phyloP scores from a whole-genome alignment of 2,329 filamentous ascomycete species.

The Talaromyces sp. region DNA sequence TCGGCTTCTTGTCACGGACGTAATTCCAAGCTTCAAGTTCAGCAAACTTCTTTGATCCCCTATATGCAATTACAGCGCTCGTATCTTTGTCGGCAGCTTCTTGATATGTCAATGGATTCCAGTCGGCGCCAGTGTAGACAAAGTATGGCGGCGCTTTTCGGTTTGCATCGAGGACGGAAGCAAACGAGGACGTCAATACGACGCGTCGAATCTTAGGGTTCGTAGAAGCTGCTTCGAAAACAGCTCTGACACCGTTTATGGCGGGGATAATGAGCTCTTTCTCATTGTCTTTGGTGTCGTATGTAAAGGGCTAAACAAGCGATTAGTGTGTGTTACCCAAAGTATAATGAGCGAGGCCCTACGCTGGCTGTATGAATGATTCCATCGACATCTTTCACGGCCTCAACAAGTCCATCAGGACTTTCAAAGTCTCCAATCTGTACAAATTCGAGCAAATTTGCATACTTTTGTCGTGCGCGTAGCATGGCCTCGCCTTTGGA shows the following conservation, averaged over 20 bases:
- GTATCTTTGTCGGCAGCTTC: constrained; percentile 26
- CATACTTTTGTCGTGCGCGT: constrained; percentile 14
- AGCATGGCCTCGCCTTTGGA: constrained; percentile 17
- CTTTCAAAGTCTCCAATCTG: constrained; percentile 14
- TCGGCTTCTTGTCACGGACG: constrained; percentile 31
- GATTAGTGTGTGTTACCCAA: neutral
- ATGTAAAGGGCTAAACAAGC: constrained; percentile 8
- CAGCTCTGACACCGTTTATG: constrained; percentile 9
- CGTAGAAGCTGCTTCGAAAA: constrained; percentile 45
- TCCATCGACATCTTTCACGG: constrained; percentile 13
- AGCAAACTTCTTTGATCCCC: constrained; percentile 33
- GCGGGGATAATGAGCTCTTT: constrained; percentile 16
- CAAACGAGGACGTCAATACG: constrained; percentile 17
- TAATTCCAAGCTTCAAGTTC: constrained; percentile 31
- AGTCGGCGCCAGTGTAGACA: constrained; percentile 28
- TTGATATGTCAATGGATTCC: constrained; percentile 33
- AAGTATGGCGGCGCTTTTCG: constrained; percentile 12
- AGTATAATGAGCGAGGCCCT: neutral
- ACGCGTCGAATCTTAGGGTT: constrained; percentile 5
- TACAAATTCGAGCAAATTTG: constrained; percentile 13
- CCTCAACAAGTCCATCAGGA: constrained; percentile 7
- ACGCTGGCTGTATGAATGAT: constrained; percentile 17
- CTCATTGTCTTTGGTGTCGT: constrained; percentile 14
- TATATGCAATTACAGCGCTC: constrained; percentile 28
- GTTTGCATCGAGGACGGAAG: constrained; percentile 15